phyloP scores from a whole-genome alignment of 805 yeast genomes.

The Novakomyces olei region DNA sequence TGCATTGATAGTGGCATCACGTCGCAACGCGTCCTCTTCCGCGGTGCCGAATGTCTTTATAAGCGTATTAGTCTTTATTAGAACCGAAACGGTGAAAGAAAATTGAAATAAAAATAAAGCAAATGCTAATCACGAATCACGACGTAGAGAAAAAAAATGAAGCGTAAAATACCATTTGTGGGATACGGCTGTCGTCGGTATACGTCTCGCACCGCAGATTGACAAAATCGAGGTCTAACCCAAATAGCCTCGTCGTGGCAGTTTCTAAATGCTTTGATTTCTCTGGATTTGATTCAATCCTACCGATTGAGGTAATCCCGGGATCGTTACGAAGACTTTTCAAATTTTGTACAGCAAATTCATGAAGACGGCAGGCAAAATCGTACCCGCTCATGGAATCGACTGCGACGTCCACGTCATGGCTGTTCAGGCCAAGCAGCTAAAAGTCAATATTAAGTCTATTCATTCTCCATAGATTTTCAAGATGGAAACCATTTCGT shows the following conservation, averaged over 20 bases:
- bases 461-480: too few relatives aligned
- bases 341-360: slow-evolving; percentile 19
- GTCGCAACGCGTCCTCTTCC: slow-evolving; percentile 65
- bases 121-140: not conserved
- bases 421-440: slow-evolving; percentile 51
- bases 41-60: slow-evolving; percentile 70
- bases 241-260: slow-evolving; percentile 71
- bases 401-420: slow-evolving; percentile 83
- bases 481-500: too few relatives aligned
- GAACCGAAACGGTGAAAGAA: not conserved
- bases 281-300: slow-evolving; percentile 53
- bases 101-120: not conserved
- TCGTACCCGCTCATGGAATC: slow-evolving; percentile 67
- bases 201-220: slow-evolving; percentile 75
- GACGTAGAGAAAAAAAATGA: slow-evolving; percentile 7
- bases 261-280: slow-evolving; percentile 93
- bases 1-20: slow-evolving; percentile 92
- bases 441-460: too few relatives aligned
- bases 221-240: slow-evolving; percentile 79
- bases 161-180: too few relatives aligned
- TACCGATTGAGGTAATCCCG: slow-evolving; percentile 10
- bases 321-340: slow-evolving; percentile 9
- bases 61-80: not conserved
- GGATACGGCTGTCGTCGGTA: slow-evolving; percentile 68
- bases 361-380: slow-evolving; percentile 36